phyloP scores from a whole-genome alignment of 352 stramenopile genomes.

The Phytophthora palmivora region DNA sequence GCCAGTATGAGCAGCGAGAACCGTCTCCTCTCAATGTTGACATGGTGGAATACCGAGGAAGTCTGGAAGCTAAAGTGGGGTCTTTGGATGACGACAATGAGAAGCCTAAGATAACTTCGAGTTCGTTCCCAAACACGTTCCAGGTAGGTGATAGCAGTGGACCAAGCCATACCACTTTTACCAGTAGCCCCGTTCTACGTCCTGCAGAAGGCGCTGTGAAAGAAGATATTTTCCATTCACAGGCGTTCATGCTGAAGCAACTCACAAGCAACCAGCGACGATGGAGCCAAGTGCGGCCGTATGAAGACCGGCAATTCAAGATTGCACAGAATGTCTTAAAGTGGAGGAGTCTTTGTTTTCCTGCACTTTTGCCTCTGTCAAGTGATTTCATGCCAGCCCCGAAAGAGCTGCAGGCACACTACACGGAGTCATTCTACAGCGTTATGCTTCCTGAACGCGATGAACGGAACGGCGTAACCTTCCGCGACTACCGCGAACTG shows the following conservation, averaged over 20 bases:
- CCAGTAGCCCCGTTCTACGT: slow-evolving; percentile 62
- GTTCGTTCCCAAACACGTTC: slow-evolving; percentile 73
- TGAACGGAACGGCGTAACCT: slow-evolving; percentile 68
- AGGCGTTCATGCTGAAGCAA: slow-evolving; percentile 80
- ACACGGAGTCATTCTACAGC: slow-evolving; percentile 88
- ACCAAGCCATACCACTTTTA: slow-evolving; percentile 53
- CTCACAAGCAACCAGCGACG: slow-evolving; percentile 94
- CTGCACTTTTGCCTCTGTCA: slow-evolving; percentile 93
- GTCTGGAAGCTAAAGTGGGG: slow-evolving; percentile 44
- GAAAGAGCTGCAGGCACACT: slow-evolving; percentile 84
- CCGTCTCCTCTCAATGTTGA: slow-evolving; percentile 52
- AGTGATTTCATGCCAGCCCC: slow-evolving; percentile 89
- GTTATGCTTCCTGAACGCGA: slow-evolving; percentile 79
- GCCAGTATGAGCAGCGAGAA: slow-evolving; percentile 48
- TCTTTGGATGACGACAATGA: slow-evolving; percentile 50
- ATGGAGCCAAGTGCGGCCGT: slow-evolving; percentile 95
- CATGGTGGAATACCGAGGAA: slow-evolving; percentile 39
- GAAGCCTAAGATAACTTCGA: slow-evolving; percentile 47
- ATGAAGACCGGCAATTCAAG: slow-evolving; percentile 64
- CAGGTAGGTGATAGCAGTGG: slow-evolving; percentile 53
- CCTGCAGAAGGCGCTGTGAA: slow-evolving; percentile 52
- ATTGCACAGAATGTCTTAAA: slow-evolving; percentile 92
- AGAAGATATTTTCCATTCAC: slow-evolving; percentile 79
- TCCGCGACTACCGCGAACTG: slow-evolving; percentile 80
- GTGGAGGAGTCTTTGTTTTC: slow-evolving; percentile 97